phyloP scores from a whole-genome alignment of 805 yeast species.

The Kuraishia capsulata region DNA sequence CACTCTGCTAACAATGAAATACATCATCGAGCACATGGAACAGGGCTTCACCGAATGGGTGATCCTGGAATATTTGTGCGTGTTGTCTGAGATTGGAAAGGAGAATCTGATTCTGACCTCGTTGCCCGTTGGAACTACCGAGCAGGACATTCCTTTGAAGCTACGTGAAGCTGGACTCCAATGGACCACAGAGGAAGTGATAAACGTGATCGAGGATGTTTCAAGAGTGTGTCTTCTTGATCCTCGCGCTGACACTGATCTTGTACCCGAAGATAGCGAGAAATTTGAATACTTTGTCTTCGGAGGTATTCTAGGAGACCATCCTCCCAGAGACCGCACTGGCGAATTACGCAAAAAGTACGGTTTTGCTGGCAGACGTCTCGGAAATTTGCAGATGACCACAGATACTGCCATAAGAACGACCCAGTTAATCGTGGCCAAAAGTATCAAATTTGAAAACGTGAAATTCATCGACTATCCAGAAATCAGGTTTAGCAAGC shows the following conservation, averaged over 20 bases:
- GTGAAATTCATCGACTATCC: constrained; percentile 89
- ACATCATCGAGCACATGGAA: constrained; percentile 96
- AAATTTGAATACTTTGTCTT: constrained; percentile 83
- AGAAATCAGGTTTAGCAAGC: constrained; percentile 77
- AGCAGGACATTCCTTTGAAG: constrained; percentile 52
- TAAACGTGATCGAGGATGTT: constrained; percentile 34
- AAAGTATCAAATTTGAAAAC: constrained; percentile 49
- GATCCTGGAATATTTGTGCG: constrained; percentile 73
- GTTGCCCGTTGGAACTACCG: constrained; percentile 54
- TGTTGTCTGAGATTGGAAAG: constrained; percentile 73
- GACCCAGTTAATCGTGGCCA: constrained; percentile 69
- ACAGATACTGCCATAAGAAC: constrained; percentile 96
- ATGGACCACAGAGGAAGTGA: constrained; percentile 75
- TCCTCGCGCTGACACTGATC: constrained; percentile 73
- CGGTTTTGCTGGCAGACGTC: constrained; percentile 79
- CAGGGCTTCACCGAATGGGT: constrained; percentile 97
- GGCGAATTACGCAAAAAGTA: constrained; percentile 74
- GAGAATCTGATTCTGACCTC: constrained; percentile 72
- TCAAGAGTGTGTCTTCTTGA: constrained; percentile 73
- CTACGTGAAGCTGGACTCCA: constrained; percentile 56
- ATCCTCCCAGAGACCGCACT: constrained; percentile 89
- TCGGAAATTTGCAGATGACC: constrained; percentile 90
- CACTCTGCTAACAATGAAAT: constrained; percentile 73
- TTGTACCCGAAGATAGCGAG: constrained; percentile 58
- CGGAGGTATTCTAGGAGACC: constrained; percentile 95